Evolutionary conservation across 768 basidiomycete genomes (phyloP), one percentile per base, ranked within the genome.

Genomic region (Xanthoconium stramineum): DNA sequence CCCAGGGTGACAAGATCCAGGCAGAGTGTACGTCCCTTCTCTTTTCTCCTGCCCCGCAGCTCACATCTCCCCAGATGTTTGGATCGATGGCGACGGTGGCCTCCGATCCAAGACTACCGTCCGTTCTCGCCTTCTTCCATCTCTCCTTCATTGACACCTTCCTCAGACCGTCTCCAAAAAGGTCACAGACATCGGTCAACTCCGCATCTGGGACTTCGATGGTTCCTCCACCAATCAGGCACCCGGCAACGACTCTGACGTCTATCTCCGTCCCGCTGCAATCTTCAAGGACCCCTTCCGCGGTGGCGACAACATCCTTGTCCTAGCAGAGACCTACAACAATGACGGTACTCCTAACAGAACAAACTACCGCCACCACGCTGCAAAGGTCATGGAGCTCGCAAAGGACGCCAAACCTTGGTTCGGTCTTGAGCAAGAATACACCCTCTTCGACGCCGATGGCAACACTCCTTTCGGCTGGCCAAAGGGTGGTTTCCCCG

Each of bases 201-300:
- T 98, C 63, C 94, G 96, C 67, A 84, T 91, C 72, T 99, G 96
- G 96, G 96, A 98, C 80, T 99, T 99, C 70, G 96, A 99, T 72
- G 96, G 96, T 66, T 96, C 94, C 47, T 95, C 92, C 40, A 97
- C 95, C 70, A 92, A 92, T 76, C 97, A 99, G 74, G 97, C 97
- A 19, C 94, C 95, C 15, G 96, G 96, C 37, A 66, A 81, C 69
- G 90, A 99, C 78, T 99, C 97, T 9, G 97, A 98, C 71, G 90
- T 99, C 77, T 96, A 94, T 77, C 94, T 99, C 66, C 91, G 95
- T 63, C 97, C 97, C 47, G 93, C 85, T 55, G 86, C 95, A 65
- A 94, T 94, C 78, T 99, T 97, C 88, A 94, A 90, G 68, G 97
- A 99, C 71, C 97, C 97, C 52, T 99, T 98, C 94, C 94, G 97